Evolutionary conservation across 441 rosid species (phyloP).

Genomic region (Daphne laureola): DNA sequence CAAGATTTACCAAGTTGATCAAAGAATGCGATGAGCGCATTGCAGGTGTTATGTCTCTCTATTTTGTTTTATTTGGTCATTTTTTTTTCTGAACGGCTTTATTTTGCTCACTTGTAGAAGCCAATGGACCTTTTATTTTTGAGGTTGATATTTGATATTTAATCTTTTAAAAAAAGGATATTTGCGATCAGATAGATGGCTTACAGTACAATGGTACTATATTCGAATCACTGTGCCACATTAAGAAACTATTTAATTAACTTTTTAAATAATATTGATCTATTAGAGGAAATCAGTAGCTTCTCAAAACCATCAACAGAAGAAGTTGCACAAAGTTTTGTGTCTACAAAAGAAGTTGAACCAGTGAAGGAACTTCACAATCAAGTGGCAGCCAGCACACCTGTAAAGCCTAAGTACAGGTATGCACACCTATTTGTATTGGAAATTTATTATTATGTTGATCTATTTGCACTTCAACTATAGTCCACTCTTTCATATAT

Average conservation of each 20-base stretch:
- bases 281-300: slow-evolving; percentile 27
- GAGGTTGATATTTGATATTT: too few species aligned
- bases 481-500: slow-evolving; percentile 1
- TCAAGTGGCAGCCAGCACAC: slow-evolving; percentile 12
- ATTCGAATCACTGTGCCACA: too few species aligned
- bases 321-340: slow-evolving; percentile 9
- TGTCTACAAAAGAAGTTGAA: slow-evolving; percentile 17
- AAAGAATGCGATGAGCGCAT: slow-evolving; percentile 55
- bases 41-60: slow-evolving; percentile 30
- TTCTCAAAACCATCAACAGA: slow-evolving; percentile 16
- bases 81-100: too few species aligned
- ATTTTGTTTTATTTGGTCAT: neutral
- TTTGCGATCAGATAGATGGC: too few species aligned
- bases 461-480: neutral
- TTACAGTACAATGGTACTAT: too few species aligned
- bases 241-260: too few species aligned
- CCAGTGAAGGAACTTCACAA: slow-evolving; percentile 12
- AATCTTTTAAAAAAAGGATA: too few species aligned
- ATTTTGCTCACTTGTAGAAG: too few species aligned
- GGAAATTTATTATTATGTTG: neutral
- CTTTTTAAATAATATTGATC: neutral
- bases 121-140: too few species aligned
- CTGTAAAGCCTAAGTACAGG: slow-evolving; percentile 58
- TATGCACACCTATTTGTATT: slow-evolving; percentile 12
- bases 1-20: slow-evolving; percentile 49